A percentile compares a stretch with the other conserved stretches of the same genome.
phyloP scores from a whole-genome alignment of 257 asterid genomes.

The Rehmannia glutinosa region DNA sequence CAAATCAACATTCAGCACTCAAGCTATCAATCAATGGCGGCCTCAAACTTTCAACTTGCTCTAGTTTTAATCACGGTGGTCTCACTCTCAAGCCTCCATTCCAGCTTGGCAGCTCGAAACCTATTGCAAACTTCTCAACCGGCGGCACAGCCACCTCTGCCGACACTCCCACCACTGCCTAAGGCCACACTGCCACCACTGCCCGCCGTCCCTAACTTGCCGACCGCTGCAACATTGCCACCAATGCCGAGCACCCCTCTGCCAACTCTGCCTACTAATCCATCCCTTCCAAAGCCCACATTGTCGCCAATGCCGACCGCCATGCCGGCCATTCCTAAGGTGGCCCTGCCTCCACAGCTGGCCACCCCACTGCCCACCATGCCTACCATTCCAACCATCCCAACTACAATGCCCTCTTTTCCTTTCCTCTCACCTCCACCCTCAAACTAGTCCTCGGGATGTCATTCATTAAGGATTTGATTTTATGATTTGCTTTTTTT shows the following conservation, averaged over 20 bases:
- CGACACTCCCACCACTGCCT: slow-evolving; percentile 12
- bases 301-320: slow-evolving; percentile 14
- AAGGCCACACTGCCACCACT: slow-evolving; percentile 17
- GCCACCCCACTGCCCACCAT: slow-evolving; percentile 15
- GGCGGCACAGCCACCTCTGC: slow-evolving; percentile 13
- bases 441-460: slow-evolving; percentile 16
- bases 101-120: slow-evolving; percentile 9
- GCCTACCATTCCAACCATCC: slow-evolving; percentile 1
- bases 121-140: slow-evolving; percentile 25
- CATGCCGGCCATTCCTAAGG: slow-evolving; percentile 23
- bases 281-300: slow-evolving; percentile 4
- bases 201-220: background rate
- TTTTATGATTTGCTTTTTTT: background rate
- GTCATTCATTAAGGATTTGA: background rate
- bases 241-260: background rate
- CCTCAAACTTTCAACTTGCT: background rate
- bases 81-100: slow-evolving; percentile 11
- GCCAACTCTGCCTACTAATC: background rate
- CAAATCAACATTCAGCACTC: background rate
- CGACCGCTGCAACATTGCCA: background rate
- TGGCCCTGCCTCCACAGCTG: slow-evolving; percentile 18
- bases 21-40: slow-evolving; percentile 18
- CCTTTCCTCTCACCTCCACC: slow-evolving; percentile 30
- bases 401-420: slow-evolving; percentile 18
- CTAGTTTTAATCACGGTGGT: background rate